Evolutionary conservation across 768 basidiomycete genomes (phyloP), one percentile per base, ranked within the genome.

Genomic region (Boletus rubroflammeus): DNA sequence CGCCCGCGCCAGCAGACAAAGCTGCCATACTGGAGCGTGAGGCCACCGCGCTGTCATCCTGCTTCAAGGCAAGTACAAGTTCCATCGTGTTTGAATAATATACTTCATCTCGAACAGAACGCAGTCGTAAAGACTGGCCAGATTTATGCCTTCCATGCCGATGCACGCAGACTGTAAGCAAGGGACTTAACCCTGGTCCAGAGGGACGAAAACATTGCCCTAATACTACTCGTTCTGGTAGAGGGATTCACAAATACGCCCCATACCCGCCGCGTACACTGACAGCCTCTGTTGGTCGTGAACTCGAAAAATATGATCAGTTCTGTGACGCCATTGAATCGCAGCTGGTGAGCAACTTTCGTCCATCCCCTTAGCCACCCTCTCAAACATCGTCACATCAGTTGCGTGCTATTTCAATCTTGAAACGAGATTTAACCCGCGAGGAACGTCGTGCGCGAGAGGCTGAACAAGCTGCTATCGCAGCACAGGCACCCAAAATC

Each of bases 261-360:
- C 76, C 79, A 4, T 69, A 77, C 53, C 88, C 90, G 25, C 88
- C 88, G 10, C 81, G 73, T n/a, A 76, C 83, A 23, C 65, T 90
- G 13, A 83, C 80, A 3, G 73, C 81, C 3, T 77, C 85, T 17
- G 75, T 93, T 32, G 85, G 88, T 15, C 81, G 81, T 35, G 88
- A 90, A 63, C 74, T 90, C 3, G 88, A 91, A 65, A 85, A 81
- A 62, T 92, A 86, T 60, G 88, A 92, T 62, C 87, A 90, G 61
- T 57, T 90, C 5, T 89, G 88, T 62, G 90, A 93, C 64, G 75
- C 83, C 2, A 81, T 93, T 47, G 90, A 92, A 67, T 78, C 82
- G 38, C 81, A 83, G 49, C 61, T 93, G 59, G 90, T 83, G 67
- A 68, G 83, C 71, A 40, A 36, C 31, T 41, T n/a, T 44, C 31